These are phyloP conservation scores for Plasmodium adleri DNA, from an alignment of 169 alveolate species.

Conservation along the genomic window DNA sequence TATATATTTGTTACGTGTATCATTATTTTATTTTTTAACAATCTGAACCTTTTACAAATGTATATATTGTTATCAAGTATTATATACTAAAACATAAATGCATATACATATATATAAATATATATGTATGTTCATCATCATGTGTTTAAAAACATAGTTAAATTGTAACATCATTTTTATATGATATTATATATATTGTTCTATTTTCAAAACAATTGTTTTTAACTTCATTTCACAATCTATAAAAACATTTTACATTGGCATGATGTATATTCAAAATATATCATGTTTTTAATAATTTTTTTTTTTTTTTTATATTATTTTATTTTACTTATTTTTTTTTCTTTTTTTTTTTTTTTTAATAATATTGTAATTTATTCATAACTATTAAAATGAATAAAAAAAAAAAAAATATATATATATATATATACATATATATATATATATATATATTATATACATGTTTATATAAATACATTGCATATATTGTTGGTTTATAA, in stretches of 20 bases:
- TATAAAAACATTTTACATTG: constrained; percentile 20
- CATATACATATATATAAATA: constrained; percentile 3
- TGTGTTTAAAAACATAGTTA: constrained; percentile 60
- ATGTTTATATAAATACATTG: too few species aligned
- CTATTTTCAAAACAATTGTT: constrained; percentile 37
- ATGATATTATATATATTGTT: background rate
- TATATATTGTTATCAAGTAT: constrained; percentile 5
- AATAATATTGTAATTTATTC: too few species aligned
- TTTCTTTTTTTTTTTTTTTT: constrained; percentile 23
- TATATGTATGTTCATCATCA: constrained; percentile 32
- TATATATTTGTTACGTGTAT: constrained; percentile 1
- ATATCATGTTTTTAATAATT: constrained; percentile 37
- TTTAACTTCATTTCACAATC: constrained; percentile 32
- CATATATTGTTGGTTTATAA: too few species aligned
- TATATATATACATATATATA: constrained; percentile 18
- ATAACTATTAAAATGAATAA: too few species aligned
- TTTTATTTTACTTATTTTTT: constrained; percentile 16
- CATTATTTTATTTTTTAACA: constrained; percentile 19
- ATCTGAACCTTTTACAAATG: constrained; percentile 10
- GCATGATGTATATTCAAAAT: constrained; percentile 57
- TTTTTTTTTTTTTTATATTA: constrained; percentile 4
- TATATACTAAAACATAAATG: constrained; percentile 52
- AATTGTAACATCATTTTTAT: constrained; percentile 22
- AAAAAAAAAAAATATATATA: background rate
- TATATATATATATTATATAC: background rate